These are phyloP conservation scores for Pestalotiopsis fici DNA, from an alignment of 2,329 filamentous ascomycete genomes.

Conservation along the genomic window DNA sequence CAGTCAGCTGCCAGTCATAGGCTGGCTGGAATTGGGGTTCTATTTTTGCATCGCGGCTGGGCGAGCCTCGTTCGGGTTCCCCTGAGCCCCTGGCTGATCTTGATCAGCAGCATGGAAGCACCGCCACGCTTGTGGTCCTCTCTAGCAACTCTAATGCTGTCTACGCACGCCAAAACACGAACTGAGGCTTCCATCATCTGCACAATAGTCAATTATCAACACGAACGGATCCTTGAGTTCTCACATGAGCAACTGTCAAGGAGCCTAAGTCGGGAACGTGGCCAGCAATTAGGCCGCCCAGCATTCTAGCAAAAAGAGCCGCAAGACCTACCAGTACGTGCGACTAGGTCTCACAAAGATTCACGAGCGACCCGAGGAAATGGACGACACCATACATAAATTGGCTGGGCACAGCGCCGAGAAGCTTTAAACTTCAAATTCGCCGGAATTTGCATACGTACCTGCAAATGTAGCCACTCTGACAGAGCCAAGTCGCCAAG, in stretches of 20 bases:
- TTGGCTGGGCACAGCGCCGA: not conserved
- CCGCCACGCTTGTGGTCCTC: not conserved
- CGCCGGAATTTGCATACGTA: not conserved
- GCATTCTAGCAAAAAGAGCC: not conserved
- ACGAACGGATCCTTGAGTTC: not conserved
- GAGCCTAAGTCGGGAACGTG: not conserved
- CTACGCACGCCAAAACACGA: not conserved
- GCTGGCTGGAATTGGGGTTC: not conserved
- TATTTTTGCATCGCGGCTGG: slow-evolving; percentile 5
- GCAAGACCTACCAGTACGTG: not conserved
- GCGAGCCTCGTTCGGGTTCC: not conserved
- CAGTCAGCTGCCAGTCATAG: not conserved
- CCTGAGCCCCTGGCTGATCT: not conserved
- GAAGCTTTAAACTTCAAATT: not conserved
- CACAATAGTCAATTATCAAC: not conserved
- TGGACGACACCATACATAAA: not conserved
- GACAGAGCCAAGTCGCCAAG: not conserved
- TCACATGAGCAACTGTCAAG: not conserved
- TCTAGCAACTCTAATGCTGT: not conserved
- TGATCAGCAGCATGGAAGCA: not conserved
- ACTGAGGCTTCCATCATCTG: not conserved
- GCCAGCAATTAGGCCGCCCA: not conserved
- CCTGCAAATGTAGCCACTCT: not conserved
- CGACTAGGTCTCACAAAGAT: not conserved
- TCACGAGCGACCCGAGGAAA: not conserved